Percentiles rank a stretch among this genome's conserved stretches.
phyloP scores from a whole-genome alignment of 169 alveolate species.

The Amoebophrya sp. region DNA sequence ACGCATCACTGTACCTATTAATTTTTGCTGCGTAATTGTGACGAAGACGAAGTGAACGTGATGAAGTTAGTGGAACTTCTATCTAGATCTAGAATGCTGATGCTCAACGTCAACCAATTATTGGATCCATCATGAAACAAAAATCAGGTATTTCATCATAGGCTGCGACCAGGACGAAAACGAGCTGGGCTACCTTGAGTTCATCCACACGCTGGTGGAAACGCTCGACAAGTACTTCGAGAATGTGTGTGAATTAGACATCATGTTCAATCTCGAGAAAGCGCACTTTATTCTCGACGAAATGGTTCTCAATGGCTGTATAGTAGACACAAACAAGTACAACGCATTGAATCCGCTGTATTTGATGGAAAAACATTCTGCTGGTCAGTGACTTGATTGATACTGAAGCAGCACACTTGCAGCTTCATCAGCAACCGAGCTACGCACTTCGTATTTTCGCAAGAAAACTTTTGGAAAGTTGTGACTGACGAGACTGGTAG shows the following conservation, averaged over 20 bases:
- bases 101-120: too few species aligned
- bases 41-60: too few species aligned
- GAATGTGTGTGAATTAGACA: constrained; percentile 72
- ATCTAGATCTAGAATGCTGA: too few species aligned
- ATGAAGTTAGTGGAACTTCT: too few species aligned
- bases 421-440: too few species aligned
- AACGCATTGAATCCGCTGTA: constrained; percentile 39
- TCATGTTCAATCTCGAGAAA: constrained; percentile 87
- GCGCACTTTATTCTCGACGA: constrained; percentile 96
- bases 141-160: not conserved
- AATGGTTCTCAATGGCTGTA: constrained; percentile 69
- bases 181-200: constrained; percentile 91
- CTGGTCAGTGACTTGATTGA: not conserved
- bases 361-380: constrained; percentile 45
- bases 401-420: too few species aligned
- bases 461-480: too few species aligned
- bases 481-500: too few species aligned
- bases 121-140: too few species aligned
- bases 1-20: constrained; percentile 95
- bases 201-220: constrained; percentile 93
- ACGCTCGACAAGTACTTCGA: constrained; percentile 94
- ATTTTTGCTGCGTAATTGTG: too few species aligned
- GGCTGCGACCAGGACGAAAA: constrained; percentile 58
- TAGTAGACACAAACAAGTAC: constrained; percentile 47
- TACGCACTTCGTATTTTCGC: too few species aligned